Percentiles rank a stretch among this genome's conserved stretches.
These are phyloP conservation scores for Ustilago shanxiensis DNA, from an alignment of 1,284 basidiomycete species.

Conservation along the genomic window DNA sequence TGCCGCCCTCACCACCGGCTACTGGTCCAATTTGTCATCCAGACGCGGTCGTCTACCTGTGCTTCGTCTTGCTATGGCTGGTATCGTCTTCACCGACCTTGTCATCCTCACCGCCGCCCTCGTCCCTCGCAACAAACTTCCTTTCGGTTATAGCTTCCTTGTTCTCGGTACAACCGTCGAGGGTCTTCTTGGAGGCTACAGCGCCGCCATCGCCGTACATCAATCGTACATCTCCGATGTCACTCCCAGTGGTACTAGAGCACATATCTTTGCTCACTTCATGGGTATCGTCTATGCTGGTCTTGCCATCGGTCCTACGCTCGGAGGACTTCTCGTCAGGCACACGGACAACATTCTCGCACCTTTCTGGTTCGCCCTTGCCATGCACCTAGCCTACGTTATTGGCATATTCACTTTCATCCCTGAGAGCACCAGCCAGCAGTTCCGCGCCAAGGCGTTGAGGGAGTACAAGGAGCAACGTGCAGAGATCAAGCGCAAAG, in stretches of 20 bases:
- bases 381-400: constrained; percentile 55
- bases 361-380: constrained; percentile 59
- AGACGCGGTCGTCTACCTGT: constrained; percentile 81
- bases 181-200: constrained; percentile 87
- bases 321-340: constrained; percentile 64
- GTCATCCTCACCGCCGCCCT: constrained; percentile 31
- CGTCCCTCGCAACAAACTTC: constrained; percentile 48
- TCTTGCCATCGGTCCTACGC: constrained; percentile 60
- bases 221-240: constrained; percentile 79
- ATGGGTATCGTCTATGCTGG: constrained; percentile 64
- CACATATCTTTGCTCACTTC: constrained; percentile 61
- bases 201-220: constrained; percentile 81
- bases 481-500: constrained; percentile 39
- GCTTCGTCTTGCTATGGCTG: constrained; percentile 78
- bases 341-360: constrained; percentile 52
- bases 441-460: constrained; percentile 40
- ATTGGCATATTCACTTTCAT: constrained; percentile 53
- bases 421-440: constrained; percentile 62
- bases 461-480: constrained; percentile 42
- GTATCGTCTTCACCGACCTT: constrained; percentile 81
- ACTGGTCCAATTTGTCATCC: constrained; percentile 88
- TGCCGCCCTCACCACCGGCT: constrained; percentile 85
- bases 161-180: constrained; percentile 84
- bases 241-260: constrained; percentile 62
- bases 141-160: constrained; percentile 80